Evolutionary conservation across 495 filamentous ascomycete genomes (phyloP).

Genomic region (Letharia columbiana): DNA sequence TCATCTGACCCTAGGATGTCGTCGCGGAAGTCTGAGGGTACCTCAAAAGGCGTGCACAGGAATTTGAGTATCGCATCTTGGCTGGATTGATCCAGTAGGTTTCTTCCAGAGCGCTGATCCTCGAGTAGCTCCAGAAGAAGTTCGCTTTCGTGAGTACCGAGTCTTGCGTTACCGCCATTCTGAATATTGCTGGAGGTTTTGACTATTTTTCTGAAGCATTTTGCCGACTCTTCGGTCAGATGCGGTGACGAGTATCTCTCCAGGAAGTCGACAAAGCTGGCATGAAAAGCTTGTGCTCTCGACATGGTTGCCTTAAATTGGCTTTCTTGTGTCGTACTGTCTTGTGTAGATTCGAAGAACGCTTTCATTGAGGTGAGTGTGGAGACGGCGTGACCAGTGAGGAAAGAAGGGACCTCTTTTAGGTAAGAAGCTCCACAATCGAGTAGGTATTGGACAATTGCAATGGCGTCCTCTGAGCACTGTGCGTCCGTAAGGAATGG

Average conservation of each 20-base stretch:
- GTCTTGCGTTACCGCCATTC: slow-evolving; percentile 49
- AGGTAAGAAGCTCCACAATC: slow-evolving; percentile 59
- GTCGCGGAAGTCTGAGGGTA: slow-evolving; percentile 43
- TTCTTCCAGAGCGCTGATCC: slow-evolving; percentile 52
- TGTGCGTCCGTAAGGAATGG: slow-evolving; percentile 71
- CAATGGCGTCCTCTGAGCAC: slow-evolving; percentile 88
- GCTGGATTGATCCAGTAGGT: slow-evolving; percentile 59
- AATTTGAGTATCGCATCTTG: slow-evolving; percentile 63
- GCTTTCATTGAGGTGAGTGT: slow-evolving; percentile 63
- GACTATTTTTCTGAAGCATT: slow-evolving; percentile 56
- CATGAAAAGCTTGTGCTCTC: slow-evolving; percentile 57
- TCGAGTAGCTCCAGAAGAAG: slow-evolving; percentile 65
- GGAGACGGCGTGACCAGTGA: slow-evolving; percentile 68
- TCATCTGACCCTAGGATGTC: slow-evolving; percentile 57
- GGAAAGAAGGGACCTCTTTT: slow-evolving; percentile 55
- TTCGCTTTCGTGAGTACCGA: slow-evolving; percentile 57
- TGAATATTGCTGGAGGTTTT: slow-evolving; percentile 52
- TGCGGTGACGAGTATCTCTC: slow-evolving; percentile 43
- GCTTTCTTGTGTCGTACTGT: slow-evolving; percentile 64
- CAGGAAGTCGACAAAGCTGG: slow-evolving; percentile 62
- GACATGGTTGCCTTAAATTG: slow-evolving; percentile 62
- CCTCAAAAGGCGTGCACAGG: slow-evolving; percentile 62
- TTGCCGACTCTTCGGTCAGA: slow-evolving; percentile 38
- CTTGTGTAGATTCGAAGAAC: slow-evolving; percentile 59
- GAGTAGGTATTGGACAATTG: slow-evolving; percentile 78